These are phyloP conservation scores for Colletotrichum sp. DNA, from an alignment of 2,329 filamentous ascomycete species.

Conservation along the genomic window DNA sequence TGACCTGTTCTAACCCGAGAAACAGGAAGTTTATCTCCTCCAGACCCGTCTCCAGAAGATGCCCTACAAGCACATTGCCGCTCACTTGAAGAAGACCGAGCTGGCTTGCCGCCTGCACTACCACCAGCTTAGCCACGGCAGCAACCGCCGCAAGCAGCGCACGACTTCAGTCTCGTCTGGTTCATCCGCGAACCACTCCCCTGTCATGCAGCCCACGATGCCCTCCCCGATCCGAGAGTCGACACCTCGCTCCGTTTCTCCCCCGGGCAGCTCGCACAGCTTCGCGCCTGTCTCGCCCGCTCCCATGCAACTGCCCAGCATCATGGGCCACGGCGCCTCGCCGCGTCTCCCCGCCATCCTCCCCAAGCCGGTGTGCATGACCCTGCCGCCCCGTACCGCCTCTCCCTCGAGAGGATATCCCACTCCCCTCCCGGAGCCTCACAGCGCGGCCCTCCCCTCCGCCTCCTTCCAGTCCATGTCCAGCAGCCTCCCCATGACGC, in stretches of 20 bases:
- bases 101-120: slow-evolving; percentile 87
- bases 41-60: slow-evolving; percentile 87
- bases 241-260: slow-evolving; percentile 51
- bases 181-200: slow-evolving; percentile 61
- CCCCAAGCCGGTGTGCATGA: slow-evolving; percentile 66
- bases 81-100: slow-evolving; percentile 86
- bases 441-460: slow-evolving; percentile 51
- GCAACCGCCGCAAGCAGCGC: slow-evolving; percentile 75
- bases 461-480: slow-evolving; percentile 36
- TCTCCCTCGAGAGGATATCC: slow-evolving; percentile 45
- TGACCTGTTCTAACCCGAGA: background rate
- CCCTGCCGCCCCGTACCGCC: slow-evolving; percentile 41
- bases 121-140: slow-evolving; percentile 83
- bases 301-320: slow-evolving; percentile 59
- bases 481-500: slow-evolving; percentile 37
- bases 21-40: slow-evolving; percentile 80
- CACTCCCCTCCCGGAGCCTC: slow-evolving; percentile 45
- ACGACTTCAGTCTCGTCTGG: slow-evolving; percentile 73
- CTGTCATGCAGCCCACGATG: slow-evolving; percentile 50
- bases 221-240: slow-evolving; percentile 58
- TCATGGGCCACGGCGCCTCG: slow-evolving; percentile 51
- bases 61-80: slow-evolving; percentile 89
- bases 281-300: slow-evolving; percentile 50
- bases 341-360: slow-evolving; percentile 66
- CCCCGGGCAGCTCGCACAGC: slow-evolving; percentile 49